These are phyloP conservation scores for Osmozyma mogii DNA, from an alignment of 805 yeast genomes.

Conservation along the genomic window DNA sequence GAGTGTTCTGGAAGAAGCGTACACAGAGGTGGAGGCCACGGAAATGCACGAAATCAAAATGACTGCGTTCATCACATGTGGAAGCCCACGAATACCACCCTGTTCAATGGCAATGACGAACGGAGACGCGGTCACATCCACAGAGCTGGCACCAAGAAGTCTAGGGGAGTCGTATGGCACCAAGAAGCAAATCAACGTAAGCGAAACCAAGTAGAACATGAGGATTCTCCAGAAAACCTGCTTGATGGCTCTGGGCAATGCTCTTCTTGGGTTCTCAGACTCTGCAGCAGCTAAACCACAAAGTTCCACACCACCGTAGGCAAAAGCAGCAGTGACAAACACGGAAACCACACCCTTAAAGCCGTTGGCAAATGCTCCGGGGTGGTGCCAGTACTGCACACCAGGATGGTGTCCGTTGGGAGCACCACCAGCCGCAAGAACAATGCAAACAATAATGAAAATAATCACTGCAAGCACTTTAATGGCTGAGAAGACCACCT, in stretches of 20 bases:
- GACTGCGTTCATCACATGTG: constrained; percentile 60
- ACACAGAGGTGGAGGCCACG: constrained; percentile 68
- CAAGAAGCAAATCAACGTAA: constrained; percentile 51
- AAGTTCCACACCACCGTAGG: constrained; percentile 70
- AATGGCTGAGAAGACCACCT: constrained; percentile 39
- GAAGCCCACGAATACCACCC: constrained; percentile 59
- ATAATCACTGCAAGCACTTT: constrained; percentile 43
- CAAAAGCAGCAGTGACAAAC: constrained; percentile 72
- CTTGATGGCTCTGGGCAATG: constrained; percentile 68
- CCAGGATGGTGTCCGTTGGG: constrained; percentile 47
- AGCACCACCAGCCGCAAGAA: constrained; percentile 50
- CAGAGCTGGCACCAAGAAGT: constrained; percentile 33
- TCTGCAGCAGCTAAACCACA: constrained; percentile 76
- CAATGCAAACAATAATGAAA: constrained; percentile 40
- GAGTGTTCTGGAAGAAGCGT: constrained; percentile 49
- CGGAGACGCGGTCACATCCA: constrained; percentile 64
- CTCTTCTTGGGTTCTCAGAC: constrained; percentile 54
- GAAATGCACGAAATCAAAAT: constrained; percentile 60
- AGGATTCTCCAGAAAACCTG: constrained; percentile 80
- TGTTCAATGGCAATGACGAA: constrained; percentile 63
- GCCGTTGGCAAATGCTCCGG: constrained; percentile 62
- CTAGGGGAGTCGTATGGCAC: constrained; percentile 52
- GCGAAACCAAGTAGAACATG: constrained; percentile 55
- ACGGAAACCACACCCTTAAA: constrained; percentile 68
- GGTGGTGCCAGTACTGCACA: constrained; percentile 49